Conservation (phyloP, 306 rosid species). For the Cucurbita maxima region DNA sequence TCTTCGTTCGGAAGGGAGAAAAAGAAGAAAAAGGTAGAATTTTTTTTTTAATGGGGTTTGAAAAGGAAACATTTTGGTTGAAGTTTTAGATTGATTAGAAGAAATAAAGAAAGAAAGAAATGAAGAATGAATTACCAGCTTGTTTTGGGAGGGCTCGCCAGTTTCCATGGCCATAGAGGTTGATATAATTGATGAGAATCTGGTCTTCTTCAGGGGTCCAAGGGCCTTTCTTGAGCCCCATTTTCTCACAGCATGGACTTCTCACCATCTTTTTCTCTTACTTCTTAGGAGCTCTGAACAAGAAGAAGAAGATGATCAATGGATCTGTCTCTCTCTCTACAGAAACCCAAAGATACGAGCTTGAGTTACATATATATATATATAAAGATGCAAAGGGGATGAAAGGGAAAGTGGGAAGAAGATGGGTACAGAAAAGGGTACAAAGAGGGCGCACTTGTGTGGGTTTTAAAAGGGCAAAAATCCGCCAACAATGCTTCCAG, state of each 20-base stretch:
- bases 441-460: not conserved
- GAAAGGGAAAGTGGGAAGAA: not conserved
- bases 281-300: not conserved
- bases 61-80: not conserved
- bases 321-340: not conserved
- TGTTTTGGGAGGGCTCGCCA: constrained; percentile 93
- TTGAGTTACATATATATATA: not conserved
- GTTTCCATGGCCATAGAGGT: constrained; percentile 49
- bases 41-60: not conserved
- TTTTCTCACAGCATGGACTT: constrained; percentile 86
- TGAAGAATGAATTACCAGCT: constrained; percentile 29
- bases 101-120: not conserved
- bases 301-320: not conserved
- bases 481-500: not conserved
- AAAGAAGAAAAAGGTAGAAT: not conserved
- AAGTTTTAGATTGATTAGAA: not conserved
- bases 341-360: not conserved
- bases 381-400: not conserved
- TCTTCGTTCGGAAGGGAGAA: not conserved
- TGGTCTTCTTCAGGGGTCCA: constrained; percentile 77
- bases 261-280: constrained; percentile 38
- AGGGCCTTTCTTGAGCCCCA: constrained; percentile 92
- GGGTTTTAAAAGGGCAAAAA: not conserved
- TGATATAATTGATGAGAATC: constrained; percentile 46
- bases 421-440: constrained; percentile 3